Base-by-base conservation (phyloP, 2,329 filamentous ascomycete genomes). In the Epichloe sp. region DNA sequence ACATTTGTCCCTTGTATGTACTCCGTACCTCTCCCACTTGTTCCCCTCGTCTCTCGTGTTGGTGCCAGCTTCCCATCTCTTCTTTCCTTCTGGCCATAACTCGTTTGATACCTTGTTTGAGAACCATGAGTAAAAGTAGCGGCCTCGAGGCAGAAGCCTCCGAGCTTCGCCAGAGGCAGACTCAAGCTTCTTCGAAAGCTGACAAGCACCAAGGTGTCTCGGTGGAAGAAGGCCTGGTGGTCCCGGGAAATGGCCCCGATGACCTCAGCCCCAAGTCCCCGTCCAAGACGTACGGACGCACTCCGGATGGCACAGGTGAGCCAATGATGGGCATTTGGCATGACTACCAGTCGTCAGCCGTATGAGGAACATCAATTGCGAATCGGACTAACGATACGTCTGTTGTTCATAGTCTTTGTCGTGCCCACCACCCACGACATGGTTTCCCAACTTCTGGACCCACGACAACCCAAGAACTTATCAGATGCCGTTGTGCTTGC, bases 391-490 rank as follows among this genome's bases (percentile, higher is more conserved):
- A 58, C 41, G 41, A 17, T 12, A 11, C 26, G 57, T 41, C 21
- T 19, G 11, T 19, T 17, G 19, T 19, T 5, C 3, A 41, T 62
- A 97, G 93, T 95, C 61, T 98, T 98, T 65, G 85, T 88, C 53
- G 93, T 98, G 50, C 93, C 93, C 46, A 84, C 88, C 55, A 98
- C 93, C 52, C 89, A 96, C 75, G 93, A 98, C 71, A 97, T 98
- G 93, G 91, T 98, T 60, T 95, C 91, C 48, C 93, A 97, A 71
- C 79, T 98, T 51, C 81, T 98, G 60, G 93, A 94, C 61, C 93
- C 93, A 48, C 86, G 86, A 58, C 86, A 97, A 65, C 89, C 93
- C 49, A 98, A 98, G 75, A 97, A 97, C 65, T 66, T 94, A 40
- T 93, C 89, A 54, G 93, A 98, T 68, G 70, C 82, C 52, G 64